Evolutionary conservation across 805 yeast species (phyloP), one percentile per base, ranked within the genome.

Genomic region (Hanseniaspora mollemarum): DNA sequence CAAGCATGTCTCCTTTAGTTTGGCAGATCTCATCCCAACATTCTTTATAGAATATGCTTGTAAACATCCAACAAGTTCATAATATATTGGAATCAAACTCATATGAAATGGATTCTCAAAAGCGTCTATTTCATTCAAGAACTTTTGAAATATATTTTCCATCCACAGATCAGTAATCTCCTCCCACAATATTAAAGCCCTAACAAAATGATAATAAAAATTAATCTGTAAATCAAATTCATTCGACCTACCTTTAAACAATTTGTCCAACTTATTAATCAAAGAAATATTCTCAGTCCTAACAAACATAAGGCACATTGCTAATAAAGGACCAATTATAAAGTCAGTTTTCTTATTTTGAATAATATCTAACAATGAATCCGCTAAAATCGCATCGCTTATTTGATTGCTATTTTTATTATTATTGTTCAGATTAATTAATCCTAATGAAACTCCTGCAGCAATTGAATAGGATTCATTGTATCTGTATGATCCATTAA

Each of bases 361-460:
- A 51, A 77, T 67, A 0, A 78, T 68, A 38, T 81, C 60, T 32
- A 87, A 66, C 44, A 83, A 74, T 57, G 74, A 79, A 0, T 81
- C 71, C 59, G 82, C 92, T 12, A 43, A 8, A 15, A 32, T 3
- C 21, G 12, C 31, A 22, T 32, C 37, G 6, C 26, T 18, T 19
- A 15, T 29, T 22, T 43, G 32, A 19, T 15, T 22, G 15, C 10
- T 31, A 21, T 13, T 15, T 22, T 15, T 21, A 33, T 15, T 40
- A 9, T 31, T 51, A 18, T 77, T 75, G 0, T 94, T 95, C 28
- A 87, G 63, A 59, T 88, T 87, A 15, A 87, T 79, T 52, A 80
- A 75, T 0, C 99, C 99, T 16, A 88, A 65, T 0, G 95, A 78
- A 38, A 90, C 75, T 0, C 98, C 98, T 0, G 94, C 94, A 1